These are phyloP conservation scores for Discostella stelligeroides DNA, from an alignment of 108 stramenopile genomes.

Conservation along the genomic window DNA sequence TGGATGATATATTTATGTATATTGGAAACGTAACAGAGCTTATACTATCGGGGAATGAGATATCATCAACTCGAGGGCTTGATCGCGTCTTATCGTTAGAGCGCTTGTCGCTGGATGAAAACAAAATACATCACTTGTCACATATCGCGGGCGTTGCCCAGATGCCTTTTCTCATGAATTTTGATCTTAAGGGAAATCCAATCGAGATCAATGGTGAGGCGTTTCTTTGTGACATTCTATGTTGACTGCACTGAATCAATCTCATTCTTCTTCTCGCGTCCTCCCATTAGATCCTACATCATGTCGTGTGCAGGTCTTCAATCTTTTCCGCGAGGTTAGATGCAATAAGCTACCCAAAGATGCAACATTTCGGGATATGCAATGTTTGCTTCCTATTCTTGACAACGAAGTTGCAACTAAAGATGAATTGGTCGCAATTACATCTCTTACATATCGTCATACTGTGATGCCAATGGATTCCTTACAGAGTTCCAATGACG, in stretches of 20 bases:
- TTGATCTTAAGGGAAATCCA: slow-evolving; percentile 69
- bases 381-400: slow-evolving; percentile 54
- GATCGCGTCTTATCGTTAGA: slow-evolving; percentile 74
- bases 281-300: slow-evolving; percentile 24
- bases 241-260: not conserved
- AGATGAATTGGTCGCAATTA: slow-evolving; percentile 58
- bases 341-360: slow-evolving; percentile 42
- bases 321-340: slow-evolving; percentile 60
- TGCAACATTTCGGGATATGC: slow-evolving; percentile 62
- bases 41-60: slow-evolving; percentile 63
- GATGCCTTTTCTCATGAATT: slow-evolving; percentile 65
- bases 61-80: slow-evolving; percentile 55
- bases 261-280: not conserved
- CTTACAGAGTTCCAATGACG: not conserved
- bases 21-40: slow-evolving; percentile 74
- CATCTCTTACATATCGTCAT: slow-evolving; percentile 55
- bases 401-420: slow-evolving; percentile 56
- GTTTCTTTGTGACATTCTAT: not conserved
- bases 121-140: slow-evolving; percentile 61
- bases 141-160: slow-evolving; percentile 61
- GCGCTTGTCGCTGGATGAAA: slow-evolving; percentile 63
- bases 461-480: slow-evolving; percentile 28
- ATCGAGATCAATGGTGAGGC: slow-evolving; percentile 45
- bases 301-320: slow-evolving; percentile 58
- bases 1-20: slow-evolving; percentile 46